phyloP scores from a whole-genome alignment of 1,284 basidiomycete species.

The Vanrija pseudolonga region DNA sequence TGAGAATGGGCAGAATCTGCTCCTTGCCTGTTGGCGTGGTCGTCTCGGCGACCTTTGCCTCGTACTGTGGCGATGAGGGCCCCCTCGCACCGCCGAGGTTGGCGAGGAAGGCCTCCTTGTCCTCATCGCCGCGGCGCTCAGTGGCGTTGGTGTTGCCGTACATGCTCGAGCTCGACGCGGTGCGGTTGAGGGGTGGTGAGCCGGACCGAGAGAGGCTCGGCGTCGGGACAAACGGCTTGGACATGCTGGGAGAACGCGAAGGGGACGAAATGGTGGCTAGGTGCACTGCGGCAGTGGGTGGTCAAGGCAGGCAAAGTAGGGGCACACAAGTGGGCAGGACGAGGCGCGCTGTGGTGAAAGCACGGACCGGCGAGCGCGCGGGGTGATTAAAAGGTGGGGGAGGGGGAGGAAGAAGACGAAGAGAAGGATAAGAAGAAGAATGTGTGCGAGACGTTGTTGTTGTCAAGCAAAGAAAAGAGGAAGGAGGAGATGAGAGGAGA shows the following conservation, averaged over 20 bases:
- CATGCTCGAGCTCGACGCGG: constrained; percentile 21
- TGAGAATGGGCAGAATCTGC: constrained; percentile 68
- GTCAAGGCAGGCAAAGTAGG: not conserved
- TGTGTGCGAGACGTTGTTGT: too few relatives aligned
- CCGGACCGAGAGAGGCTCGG: constrained; percentile 35
- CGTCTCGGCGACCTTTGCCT: not conserved
- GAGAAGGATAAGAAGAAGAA: not conserved
- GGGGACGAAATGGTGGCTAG: not conserved
- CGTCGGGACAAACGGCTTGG: constrained; percentile 39
- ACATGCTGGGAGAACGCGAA: constrained; percentile 19
- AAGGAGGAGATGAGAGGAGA: too few relatives aligned
- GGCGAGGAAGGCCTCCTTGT: constrained; percentile 26
- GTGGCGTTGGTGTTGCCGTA: constrained; percentile 11
- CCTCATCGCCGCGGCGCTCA: constrained; percentile 21
- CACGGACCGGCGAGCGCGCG: not conserved
- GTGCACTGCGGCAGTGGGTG: not conserved
- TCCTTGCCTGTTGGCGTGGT: constrained; percentile 26
- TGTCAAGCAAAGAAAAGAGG: not conserved
- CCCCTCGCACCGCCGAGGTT: constrained; percentile 23
- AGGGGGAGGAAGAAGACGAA: not conserved
- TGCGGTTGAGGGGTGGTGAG: constrained; percentile 26
- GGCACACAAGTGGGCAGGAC: not conserved
- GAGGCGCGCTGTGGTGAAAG: not conserved
- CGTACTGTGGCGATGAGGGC: constrained; percentile 12
- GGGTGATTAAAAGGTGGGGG: not conserved